Base-by-base conservation (phyloP, 2,329 filamentous ascomycete genomes). In the Paraconiothyrium sp. region DNA sequence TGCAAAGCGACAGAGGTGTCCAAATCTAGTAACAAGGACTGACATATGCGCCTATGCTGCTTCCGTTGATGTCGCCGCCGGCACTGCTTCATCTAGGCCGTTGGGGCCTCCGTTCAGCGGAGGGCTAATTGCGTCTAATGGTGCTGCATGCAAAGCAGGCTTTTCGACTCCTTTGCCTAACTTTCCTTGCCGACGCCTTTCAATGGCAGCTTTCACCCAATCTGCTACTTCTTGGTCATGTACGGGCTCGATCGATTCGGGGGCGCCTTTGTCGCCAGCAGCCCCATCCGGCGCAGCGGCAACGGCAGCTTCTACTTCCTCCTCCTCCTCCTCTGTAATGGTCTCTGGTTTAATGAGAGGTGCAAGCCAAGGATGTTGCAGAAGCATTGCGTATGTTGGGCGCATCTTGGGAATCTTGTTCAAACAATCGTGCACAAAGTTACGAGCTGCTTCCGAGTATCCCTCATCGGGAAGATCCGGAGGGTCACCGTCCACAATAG, bases 401-500 rank as follows among this genome's bases (percentile, higher is more conserved):
- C 95, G 89, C 62, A 96, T 87, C 69, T 92, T 92, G 9, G 95
- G 92, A 24, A 92, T 91, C 79, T 99, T 99, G 83, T 97, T 93
- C 50, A 99, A 84, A 77, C 95, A 98, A 48, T 90, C 90, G 43
- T 87, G 85, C 27, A 99, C 94, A 80, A 99, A 99, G 71, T 94
- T 91, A 59, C 89, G 90, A 2, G 94, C 93, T 6, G 87, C 85
- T 59, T 90, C 86, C 0, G 94, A 95, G 77, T 92, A 99, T 30
- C 88, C 89, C 59, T 91, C 87, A 5, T 85, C 83, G 0, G 95
- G 95, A 35, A 99, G 88, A 72, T 91, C 89, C 11, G 95, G 95
- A 14, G 95, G 93, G n/a, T 97, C 93, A 54, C 95, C 95, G 76
- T 98, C 93, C 39, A 99, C 95, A 75, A 99, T 99, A 59, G 95